Evolutionary conservation across 1,139 yeast genomes (phyloP).

Genomic region (Scheffersomyces segobiensis): DNA sequence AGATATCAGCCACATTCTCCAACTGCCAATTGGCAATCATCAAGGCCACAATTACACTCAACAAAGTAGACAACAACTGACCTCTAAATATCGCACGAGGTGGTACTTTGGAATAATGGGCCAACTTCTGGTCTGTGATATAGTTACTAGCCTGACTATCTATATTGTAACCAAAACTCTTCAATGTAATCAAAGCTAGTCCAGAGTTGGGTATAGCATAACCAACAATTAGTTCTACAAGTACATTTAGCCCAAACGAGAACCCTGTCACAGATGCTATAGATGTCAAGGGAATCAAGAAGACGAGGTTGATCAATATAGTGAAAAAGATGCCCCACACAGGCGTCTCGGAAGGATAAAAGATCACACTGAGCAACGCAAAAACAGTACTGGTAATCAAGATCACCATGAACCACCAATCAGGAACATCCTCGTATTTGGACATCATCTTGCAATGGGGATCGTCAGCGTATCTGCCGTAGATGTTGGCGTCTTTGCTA

Average conservation of each 20-base stretch:
- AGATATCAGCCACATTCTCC: conserved; percentile 46
- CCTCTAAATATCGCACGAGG: conserved; percentile 64
- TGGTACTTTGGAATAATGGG: conserved; percentile 61
- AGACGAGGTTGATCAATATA: conserved; percentile 52
- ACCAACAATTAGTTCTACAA: conserved; percentile 62
- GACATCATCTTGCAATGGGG: conserved; percentile 60
- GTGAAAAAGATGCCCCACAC: conserved; percentile 62
- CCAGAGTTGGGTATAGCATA: conserved; percentile 67
- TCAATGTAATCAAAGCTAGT: conserved; percentile 56
- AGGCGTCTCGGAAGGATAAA: conserved; percentile 52
- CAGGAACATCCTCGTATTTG: conserved; percentile 61
- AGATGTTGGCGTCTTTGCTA: conserved; percentile 2
- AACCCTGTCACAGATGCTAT: conserved; percentile 56
- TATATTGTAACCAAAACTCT: conserved; percentile 60
- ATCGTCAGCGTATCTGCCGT: conserved; percentile 35
- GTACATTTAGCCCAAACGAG: conserved; percentile 54
- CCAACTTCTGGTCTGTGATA: conserved; percentile 57
- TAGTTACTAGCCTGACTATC: conserved; percentile 64
- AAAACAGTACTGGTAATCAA: conserved; percentile 49
- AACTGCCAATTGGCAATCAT: conserved; percentile 59
- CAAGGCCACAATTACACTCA: conserved; percentile 48
- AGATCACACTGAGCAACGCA: conserved; percentile 49
- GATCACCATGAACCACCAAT: conserved; percentile 54
- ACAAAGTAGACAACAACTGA: conserved; percentile 48
- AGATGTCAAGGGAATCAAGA: conserved; percentile 51